Conservation (phyloP, 352 stramenopile genomes). For the Pythium diclinum region DNA sequence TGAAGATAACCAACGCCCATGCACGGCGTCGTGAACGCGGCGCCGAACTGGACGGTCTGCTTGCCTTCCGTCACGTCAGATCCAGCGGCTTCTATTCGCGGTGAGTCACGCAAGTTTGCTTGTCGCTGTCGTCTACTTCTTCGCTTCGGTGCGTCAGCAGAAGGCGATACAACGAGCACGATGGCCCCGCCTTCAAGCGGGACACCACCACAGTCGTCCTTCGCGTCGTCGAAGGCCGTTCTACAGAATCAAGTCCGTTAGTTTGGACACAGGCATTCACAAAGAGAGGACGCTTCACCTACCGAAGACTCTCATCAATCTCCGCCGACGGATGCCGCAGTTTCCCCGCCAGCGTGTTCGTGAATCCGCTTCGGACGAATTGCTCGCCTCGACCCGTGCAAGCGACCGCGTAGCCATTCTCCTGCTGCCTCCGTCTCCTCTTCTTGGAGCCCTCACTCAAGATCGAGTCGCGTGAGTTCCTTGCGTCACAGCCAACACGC, state of each 20-base stretch:
- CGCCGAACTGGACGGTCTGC: constrained; percentile 40
- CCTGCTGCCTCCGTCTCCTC: background rate
- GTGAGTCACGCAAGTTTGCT: background rate
- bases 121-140: background rate
- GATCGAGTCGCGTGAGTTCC: constrained; percentile 30
- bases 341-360: constrained; percentile 29
- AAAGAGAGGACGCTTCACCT: background rate
- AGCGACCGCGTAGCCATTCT: constrained; percentile 48
- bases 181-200: constrained; percentile 56
- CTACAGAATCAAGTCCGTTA: background rate
- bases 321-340: constrained; percentile 26
- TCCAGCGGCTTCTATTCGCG: too few relatives aligned
- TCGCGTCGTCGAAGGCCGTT: constrained; percentile 29
- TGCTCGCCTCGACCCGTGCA: constrained; percentile 69
- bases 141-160: background rate
- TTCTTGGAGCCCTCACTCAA: background rate
- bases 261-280: constrained; percentile 8
- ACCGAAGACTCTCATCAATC: constrained; percentile 32
- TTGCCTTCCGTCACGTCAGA: background rate
- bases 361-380: constrained; percentile 51
- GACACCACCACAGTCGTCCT: constrained; percentile 34
- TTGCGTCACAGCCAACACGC: constrained; percentile 51
- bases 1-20: constrained; percentile 63
- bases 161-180: constrained; percentile 22
- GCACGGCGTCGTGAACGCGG: constrained; percentile 59